Evolutionary conservation across 129 eudicot genomes (phyloP).

Genomic region (Daucus carota): DNA sequence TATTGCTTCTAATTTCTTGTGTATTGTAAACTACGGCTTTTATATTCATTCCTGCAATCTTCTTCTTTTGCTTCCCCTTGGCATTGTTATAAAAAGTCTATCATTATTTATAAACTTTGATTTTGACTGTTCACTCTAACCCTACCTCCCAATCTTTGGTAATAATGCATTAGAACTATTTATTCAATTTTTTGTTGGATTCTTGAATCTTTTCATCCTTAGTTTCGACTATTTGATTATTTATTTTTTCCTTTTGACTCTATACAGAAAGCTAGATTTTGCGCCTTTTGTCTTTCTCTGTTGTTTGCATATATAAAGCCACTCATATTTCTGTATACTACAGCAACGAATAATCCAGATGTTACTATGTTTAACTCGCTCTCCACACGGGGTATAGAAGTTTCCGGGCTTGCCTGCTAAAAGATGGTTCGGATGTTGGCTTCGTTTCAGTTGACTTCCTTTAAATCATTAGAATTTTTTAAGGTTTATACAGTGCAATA

Average conservation of each 20-base stretch:
- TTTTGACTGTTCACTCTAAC: neutral
- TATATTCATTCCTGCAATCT: neutral
- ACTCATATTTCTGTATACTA: neutral
- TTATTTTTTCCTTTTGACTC: neutral
- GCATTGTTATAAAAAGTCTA: neutral
- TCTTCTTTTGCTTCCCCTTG: neutral
- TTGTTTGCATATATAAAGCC: neutral
- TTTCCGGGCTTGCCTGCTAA: slow-evolving; percentile 3
- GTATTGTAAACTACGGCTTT: neutral
- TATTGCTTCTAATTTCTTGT: neutral
- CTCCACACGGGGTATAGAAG: neutral
- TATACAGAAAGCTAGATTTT: neutral
- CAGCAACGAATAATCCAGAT: neutral
- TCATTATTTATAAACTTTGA: neutral
- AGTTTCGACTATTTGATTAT: neutral
- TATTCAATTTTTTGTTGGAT: neutral
- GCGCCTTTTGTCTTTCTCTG: slow-evolving; percentile 8
- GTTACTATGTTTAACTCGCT: neutral
- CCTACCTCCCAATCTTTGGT: neutral
- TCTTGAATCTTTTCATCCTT: slow-evolving; percentile 5
- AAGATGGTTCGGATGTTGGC: neutral
- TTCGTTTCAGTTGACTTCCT: neutral
- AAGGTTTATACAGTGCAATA: neutral
- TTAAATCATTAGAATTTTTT: neutral
- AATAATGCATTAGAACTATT: neutral